Evolutionary conservation across 164 flowering plant species (phyloP).

Genomic region (Stephania japonica): DNA sequence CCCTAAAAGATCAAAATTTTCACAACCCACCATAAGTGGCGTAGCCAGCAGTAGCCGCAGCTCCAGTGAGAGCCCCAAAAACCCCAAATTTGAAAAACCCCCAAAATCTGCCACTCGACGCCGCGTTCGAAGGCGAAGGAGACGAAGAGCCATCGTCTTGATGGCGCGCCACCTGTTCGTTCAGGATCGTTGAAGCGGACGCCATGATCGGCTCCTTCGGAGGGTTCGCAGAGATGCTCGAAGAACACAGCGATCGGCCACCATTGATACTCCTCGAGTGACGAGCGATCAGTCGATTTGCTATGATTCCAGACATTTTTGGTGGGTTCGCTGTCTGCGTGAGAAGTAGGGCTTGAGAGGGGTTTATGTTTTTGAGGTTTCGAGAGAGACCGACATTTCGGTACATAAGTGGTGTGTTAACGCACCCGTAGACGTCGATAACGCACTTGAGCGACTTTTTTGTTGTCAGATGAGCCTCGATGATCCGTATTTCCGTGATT

Average conservation of each 20-base stretch:
- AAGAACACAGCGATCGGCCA: conserved; percentile 13
- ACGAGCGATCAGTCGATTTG: conserved; percentile 19
- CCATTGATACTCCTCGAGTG: conserved; percentile 10
- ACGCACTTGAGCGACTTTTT: too few relatives aligned
- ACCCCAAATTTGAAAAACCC: conserved; percentile 39
- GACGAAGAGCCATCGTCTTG: background rate
- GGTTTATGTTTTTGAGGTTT: background rate
- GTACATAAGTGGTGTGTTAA: too few relatives aligned
- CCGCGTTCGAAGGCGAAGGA: conserved; percentile 9
- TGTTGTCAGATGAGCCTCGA: too few relatives aligned
- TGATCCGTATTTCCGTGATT: too few relatives aligned
- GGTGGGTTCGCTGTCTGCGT: background rate
- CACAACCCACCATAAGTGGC: conserved; percentile 47
- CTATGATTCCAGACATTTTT: conserved; percentile 29
- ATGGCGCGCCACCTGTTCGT: conserved; percentile 18
- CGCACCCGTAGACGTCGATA: too few relatives aligned
- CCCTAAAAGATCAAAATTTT: background rate
- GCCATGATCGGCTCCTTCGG: conserved; percentile 30
- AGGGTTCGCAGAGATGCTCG: conserved; percentile 20
- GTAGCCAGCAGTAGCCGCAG: conserved; percentile 45
- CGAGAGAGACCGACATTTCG: background rate
- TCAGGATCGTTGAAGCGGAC: conserved; percentile 21
- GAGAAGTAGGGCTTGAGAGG: background rate
- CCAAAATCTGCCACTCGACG: conserved; percentile 24
- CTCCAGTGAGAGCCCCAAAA: conserved; percentile 42